Percentiles rank a stretch among this genome's conserved stretches.
phyloP scores from a whole-genome alignment of 306 rosid genomes.

The Rosa multiflora region DNA sequence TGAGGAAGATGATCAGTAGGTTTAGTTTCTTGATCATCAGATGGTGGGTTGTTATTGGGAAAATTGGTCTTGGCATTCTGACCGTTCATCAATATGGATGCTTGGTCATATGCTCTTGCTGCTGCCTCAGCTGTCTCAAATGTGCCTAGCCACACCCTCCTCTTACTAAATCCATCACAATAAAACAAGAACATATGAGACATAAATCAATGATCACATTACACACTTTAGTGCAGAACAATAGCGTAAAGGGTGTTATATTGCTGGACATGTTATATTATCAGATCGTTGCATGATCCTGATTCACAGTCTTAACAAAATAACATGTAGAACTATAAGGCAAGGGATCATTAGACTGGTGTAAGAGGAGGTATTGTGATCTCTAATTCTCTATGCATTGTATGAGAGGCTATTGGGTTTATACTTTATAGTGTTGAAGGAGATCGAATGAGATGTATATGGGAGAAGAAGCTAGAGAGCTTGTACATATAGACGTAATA shows the following conservation, averaged over 20 bases:
- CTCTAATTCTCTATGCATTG: neutral
- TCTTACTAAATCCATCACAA: slow-evolving; percentile 50
- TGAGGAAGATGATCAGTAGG: neutral
- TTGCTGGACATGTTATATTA: neutral
- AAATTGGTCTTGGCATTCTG: slow-evolving; percentile 95
- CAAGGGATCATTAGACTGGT: neutral
- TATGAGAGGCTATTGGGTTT: neutral
- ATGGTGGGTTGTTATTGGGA: slow-evolving; percentile 30
- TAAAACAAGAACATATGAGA: neutral
- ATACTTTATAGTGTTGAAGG: neutral
- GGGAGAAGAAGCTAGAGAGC: neutral
- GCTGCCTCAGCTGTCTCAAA: slow-evolving; percentile 99
- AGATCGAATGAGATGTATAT: neutral
- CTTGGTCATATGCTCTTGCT: slow-evolving; percentile 97
- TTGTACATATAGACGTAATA: neutral
- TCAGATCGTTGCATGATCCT: neutral
- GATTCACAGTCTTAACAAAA: neutral
- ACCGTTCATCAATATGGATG: slow-evolving; percentile 90
- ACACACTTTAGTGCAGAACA: neutral
- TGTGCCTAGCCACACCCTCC: slow-evolving; percentile 98
- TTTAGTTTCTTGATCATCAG: slow-evolving; percentile 12
- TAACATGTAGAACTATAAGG: neutral
- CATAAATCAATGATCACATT: neutral
- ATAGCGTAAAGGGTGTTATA: neutral
- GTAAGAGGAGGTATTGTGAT: neutral